These are phyloP conservation scores for Globisporangium cederbergense DNA, from an alignment of 352 stramenopile species.

Conservation along the genomic window DNA sequence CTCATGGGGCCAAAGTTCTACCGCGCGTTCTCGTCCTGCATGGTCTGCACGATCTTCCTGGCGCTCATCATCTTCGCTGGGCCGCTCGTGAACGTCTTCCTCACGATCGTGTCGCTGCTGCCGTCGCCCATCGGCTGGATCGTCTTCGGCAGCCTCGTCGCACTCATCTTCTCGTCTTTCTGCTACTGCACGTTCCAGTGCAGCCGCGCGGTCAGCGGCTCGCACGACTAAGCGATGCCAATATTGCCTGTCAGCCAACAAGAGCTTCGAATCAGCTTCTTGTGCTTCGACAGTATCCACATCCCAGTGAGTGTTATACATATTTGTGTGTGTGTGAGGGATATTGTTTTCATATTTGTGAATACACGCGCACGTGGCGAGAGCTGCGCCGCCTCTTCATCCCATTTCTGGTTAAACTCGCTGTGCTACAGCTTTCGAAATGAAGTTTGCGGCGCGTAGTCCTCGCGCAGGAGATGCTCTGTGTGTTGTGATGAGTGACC, in stretches of 20 bases:
- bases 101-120: slow-evolving; percentile 63
- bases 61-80: slow-evolving; percentile 63
- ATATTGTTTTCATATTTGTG: background rate
- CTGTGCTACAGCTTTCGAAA: background rate
- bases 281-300: background rate
- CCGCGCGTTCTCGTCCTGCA: slow-evolving; percentile 56
- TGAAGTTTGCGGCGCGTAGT: background rate
- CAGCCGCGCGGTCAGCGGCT: slow-evolving; percentile 38
- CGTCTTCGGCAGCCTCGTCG: slow-evolving; percentile 45
- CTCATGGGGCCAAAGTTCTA: slow-evolving; percentile 77
- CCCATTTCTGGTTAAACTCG: background rate
- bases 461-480: background rate
- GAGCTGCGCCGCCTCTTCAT: background rate
- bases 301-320: background rate
- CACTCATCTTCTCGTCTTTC: slow-evolving; percentile 31
- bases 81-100: slow-evolving; percentile 66
- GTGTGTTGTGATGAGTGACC: background rate
- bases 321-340: background rate
- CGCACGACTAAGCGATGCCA: slow-evolving; percentile 2
- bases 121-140: slow-evolving; percentile 58
- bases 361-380: background rate
- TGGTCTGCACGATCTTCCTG: slow-evolving; percentile 54
- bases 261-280: background rate
- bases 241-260: background rate
- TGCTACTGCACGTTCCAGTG: slow-evolving; percentile 59